phyloP scores from a whole-genome alignment of 805 yeast species.

The Candida tammaniensis region DNA sequence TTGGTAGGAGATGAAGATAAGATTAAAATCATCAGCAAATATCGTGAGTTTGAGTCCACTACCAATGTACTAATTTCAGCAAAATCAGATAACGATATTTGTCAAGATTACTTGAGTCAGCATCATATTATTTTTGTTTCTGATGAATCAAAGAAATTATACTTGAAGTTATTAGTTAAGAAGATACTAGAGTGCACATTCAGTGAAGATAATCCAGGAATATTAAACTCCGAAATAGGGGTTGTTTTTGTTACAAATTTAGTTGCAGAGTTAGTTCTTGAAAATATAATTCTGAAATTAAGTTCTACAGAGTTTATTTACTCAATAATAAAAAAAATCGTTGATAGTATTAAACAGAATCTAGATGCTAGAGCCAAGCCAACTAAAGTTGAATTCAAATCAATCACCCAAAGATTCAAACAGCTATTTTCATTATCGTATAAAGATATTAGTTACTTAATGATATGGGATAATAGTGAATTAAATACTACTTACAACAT shows the following conservation, averaged over 20 bases:
- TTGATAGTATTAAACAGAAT: conserved; percentile 6
- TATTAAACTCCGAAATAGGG: conserved; percentile 23
- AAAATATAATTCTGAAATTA: conserved; percentile 20
- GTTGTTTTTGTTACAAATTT: conserved; percentile 20
- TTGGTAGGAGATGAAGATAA: conserved; percentile 13
- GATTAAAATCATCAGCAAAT: conserved; percentile 15
- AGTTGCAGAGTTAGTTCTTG: conserved; percentile 29
- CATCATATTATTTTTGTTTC: conserved; percentile 21
- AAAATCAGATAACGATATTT: conserved; percentile 8
- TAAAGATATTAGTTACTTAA: conserved; percentile 13
- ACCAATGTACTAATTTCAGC: conserved; percentile 6
- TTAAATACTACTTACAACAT: conserved; percentile 6
- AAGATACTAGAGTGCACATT: conserved; percentile 20
- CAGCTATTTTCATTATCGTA: conserved; percentile 9
- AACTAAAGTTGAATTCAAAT: background rate
- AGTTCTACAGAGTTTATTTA: conserved; percentile 25
- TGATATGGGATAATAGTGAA: conserved; percentile 9
- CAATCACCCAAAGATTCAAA: conserved; percentile 9
- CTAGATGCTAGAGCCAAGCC: conserved; percentile 3
- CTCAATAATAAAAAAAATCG: conserved; percentile 11
- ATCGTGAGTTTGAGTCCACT: background rate
- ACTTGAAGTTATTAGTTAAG: conserved; percentile 22
- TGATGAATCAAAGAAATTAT: conserved; percentile 11
- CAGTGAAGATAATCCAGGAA: conserved; percentile 7
- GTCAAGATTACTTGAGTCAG: conserved; percentile 13